These are phyloP conservation scores for Moniliella sp. DNA, from an alignment of 1,284 basidiomycete species.

Conservation along the genomic window DNA sequence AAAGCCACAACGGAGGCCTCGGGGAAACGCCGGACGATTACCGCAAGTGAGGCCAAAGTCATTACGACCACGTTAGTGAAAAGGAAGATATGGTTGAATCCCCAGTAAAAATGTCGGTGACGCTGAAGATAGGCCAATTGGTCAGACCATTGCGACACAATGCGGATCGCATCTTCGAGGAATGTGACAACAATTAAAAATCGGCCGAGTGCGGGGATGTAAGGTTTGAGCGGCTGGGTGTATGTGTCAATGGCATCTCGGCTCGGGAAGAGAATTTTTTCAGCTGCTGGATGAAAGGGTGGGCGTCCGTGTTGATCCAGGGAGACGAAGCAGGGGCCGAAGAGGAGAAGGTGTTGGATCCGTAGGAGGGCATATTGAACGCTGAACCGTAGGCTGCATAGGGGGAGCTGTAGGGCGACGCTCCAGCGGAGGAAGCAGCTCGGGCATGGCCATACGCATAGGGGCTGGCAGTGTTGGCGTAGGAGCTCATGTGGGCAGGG, in stretches of 20 bases:
- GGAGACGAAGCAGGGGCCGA: no score
- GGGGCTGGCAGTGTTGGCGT: no score
- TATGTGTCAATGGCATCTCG: slow-evolving; percentile 83
- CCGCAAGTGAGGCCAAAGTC: slow-evolving; percentile 59
- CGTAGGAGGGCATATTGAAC: no score
- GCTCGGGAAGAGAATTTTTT: no score
- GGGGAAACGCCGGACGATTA: slow-evolving; percentile 68
- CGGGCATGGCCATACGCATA: no score
- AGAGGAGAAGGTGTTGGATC: no score
- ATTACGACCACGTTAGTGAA: slow-evolving; percentile 74
- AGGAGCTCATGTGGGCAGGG: no score
- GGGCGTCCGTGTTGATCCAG: no score
- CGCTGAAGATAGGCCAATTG: slow-evolving; percentile 48
- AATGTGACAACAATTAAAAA: slow-evolving; percentile 97
- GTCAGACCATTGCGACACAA: slow-evolving; percentile 79
- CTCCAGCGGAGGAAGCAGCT: no score
- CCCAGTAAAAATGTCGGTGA: slow-evolving; percentile 83
- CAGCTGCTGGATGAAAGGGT: no score
- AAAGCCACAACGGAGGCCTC: slow-evolving; percentile 75
- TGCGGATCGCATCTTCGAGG: slow-evolving; percentile 81
- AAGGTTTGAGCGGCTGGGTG: slow-evolving; percentile 78
- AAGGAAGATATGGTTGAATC: slow-evolving; percentile 76
- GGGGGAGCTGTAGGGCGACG: no score
- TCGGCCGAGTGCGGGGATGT: slow-evolving; percentile 78
- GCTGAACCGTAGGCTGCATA: no score